These are phyloP conservation scores for Hypoxylon sp. DNA, from an alignment of 2,329 filamentous ascomycete genomes.

Conservation along the genomic window DNA sequence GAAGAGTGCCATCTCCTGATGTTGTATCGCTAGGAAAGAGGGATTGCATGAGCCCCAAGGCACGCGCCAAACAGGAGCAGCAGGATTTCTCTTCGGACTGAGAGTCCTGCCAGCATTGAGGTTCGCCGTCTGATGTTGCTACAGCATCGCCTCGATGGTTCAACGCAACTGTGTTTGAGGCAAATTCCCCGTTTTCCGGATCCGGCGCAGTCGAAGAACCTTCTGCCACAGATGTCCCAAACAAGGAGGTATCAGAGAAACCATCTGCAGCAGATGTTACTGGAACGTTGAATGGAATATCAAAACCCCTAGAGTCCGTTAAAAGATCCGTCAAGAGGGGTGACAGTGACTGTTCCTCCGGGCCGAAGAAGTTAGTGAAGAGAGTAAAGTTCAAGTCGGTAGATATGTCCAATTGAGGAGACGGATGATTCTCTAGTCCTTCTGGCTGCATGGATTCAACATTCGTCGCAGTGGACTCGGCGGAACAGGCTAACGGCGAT, in stretches of 20 bases:
- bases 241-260: not conserved
- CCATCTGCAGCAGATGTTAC: not conserved
- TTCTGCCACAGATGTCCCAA: not conserved
- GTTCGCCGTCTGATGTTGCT: not conserved
- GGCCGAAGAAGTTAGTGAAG: not conserved
- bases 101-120: not conserved
- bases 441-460: not conserved
- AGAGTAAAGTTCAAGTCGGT: not conserved
- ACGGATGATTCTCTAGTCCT: not conserved
- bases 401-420: not conserved
- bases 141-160: not conserved
- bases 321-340: not conserved
- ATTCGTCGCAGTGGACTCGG: not conserved
- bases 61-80: not conserved
- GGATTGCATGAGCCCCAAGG: not conserved
- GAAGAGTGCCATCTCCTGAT: not conserved
- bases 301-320: not conserved
- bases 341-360: not conserved
- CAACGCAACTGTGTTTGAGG: not conserved
- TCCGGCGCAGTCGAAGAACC: not conserved
- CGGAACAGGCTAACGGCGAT: not conserved
- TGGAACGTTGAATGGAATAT: not conserved
- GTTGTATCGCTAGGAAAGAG: not conserved
- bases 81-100: not conserved
- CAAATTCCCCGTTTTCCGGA: not conserved